These are phyloP conservation scores for Flaveria sonorensis DNA, from an alignment of 129 eudicot species.

Conservation along the genomic window DNA sequence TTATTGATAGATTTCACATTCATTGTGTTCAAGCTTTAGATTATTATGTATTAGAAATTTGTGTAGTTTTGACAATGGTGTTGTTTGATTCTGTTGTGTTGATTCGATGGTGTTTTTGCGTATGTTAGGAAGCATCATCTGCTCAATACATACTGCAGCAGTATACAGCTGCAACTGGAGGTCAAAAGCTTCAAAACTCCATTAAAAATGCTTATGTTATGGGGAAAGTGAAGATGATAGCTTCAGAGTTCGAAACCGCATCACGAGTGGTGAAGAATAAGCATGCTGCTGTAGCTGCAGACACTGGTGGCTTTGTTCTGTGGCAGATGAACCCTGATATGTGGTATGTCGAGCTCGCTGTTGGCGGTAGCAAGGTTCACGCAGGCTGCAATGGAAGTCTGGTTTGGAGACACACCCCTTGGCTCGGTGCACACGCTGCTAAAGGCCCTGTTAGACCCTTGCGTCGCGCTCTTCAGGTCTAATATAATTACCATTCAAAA, in stretches of 20 bases:
- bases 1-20: background rate
- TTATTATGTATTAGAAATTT: no score
- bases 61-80: no score
- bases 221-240: constrained; percentile 14
- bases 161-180: constrained; percentile 9
- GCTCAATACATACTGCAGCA: constrained; percentile 15
- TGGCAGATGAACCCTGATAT: constrained; percentile 80
- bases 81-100: background rate
- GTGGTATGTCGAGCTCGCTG: constrained; percentile 78
- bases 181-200: constrained; percentile 7
- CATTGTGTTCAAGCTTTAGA: background rate
- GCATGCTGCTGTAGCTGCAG: constrained; percentile 40
- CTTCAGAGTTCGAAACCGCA: background rate
- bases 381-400: constrained; percentile 67
- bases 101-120: background rate
- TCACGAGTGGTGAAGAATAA: background rate
- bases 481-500: background rate
- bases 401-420: constrained; percentile 51
- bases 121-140: background rate
- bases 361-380: constrained; percentile 68
- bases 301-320: constrained; percentile 63
- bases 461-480: constrained; percentile 64
- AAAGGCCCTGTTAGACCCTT: constrained; percentile 66
- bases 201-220: background rate
- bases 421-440: constrained; percentile 76